phyloP scores from a whole-genome alignment of 2,329 filamentous ascomycete genomes.

The Apiospora marii region DNA sequence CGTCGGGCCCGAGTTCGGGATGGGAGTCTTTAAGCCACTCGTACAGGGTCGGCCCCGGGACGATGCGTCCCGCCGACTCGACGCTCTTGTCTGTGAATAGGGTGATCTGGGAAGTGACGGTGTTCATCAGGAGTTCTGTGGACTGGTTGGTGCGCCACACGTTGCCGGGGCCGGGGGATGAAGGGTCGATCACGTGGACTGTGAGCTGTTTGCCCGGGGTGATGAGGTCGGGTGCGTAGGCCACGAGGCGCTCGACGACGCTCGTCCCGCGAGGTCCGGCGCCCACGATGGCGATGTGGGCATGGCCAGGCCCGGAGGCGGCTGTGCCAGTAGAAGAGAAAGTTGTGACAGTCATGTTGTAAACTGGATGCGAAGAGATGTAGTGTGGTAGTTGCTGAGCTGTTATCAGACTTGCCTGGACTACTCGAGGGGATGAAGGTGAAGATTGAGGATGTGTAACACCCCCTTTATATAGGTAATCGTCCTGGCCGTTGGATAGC shows the following conservation, averaged over 20 bases:
- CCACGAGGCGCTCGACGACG: constrained; percentile 29
- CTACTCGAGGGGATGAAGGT: not conserved
- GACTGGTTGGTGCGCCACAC: constrained; percentile 31
- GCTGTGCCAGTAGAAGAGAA: not conserved
- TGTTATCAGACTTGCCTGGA: no score
- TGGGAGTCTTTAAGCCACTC: constrained; percentile 23
- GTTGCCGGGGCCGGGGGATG: constrained; percentile 25
- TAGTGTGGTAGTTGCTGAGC: not conserved
- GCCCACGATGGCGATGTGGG: constrained; percentile 29
- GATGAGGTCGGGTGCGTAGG: constrained; percentile 29
- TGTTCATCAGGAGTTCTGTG: constrained; percentile 31
- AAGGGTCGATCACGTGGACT: constrained; percentile 28
- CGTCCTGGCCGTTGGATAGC: not conserved
- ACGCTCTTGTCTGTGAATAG: constrained; percentile 31
- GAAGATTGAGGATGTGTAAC: not conserved
- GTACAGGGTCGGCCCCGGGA: constrained; percentile 27
- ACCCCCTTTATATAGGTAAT: not conserved
- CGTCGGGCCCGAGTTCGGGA: constrained; percentile 27
- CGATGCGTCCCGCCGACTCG: constrained; percentile 28
- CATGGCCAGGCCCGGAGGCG: not conserved
- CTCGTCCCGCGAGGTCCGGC: constrained; percentile 31
- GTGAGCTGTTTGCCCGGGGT: constrained; percentile 24
- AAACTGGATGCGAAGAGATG: not conserved
- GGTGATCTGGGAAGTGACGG: constrained; percentile 30
- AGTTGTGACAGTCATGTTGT: not conserved